Evolutionary conservation across 768 basidiomycete genomes (phyloP).

Genomic region (Phylloporus rhodoxanthus): DNA sequence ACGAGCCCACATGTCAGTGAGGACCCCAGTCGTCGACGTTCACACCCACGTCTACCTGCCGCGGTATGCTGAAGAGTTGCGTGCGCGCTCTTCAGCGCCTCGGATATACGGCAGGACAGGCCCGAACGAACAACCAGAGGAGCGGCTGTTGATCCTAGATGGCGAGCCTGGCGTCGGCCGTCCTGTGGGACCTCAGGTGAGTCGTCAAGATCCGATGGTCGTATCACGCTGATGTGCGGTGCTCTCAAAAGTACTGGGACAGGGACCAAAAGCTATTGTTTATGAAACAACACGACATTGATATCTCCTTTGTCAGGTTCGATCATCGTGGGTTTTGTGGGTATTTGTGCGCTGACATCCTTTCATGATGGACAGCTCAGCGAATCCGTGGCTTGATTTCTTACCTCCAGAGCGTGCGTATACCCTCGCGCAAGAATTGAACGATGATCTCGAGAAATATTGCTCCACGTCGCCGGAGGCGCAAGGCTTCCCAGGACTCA

Average conservation of each 20-base stretch:
- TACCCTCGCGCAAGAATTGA: slow-evolving; percentile 62
- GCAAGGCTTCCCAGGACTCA: slow-evolving; percentile 34
- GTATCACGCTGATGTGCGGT: slow-evolving; percentile 7
- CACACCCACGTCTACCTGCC: slow-evolving; percentile 87
- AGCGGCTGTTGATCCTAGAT: slow-evolving; percentile 72
- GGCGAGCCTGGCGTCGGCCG: slow-evolving; percentile 75
- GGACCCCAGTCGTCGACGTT: slow-evolving; percentile 60
- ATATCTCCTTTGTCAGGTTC: slow-evolving; percentile 73
- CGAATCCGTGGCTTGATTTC: slow-evolving; percentile 92
- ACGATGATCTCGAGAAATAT: slow-evolving; percentile 71
- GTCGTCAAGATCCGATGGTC: slow-evolving; percentile 3
- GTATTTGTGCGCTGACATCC: slow-evolving; percentile 13
- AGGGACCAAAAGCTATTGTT: slow-evolving; percentile 71
- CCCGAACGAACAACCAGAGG: slow-evolving; percentile 46
- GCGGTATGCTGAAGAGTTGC: slow-evolving; percentile 65
- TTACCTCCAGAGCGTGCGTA: slow-evolving; percentile 63
- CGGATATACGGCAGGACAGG: slow-evolving; percentile 50
- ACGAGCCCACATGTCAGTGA: slow-evolving; percentile 13
- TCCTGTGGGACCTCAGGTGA: slow-evolving; percentile 73
- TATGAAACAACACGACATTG: slow-evolving; percentile 79
- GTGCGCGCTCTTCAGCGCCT: slow-evolving; percentile 58
- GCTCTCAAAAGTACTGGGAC: slow-evolving; percentile 60
- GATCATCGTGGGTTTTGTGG: slow-evolving; percentile 3
- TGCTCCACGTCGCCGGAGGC: slow-evolving; percentile 58
- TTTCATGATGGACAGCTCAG: slow-evolving; percentile 50